Evolutionary conservation across 176 grass and related monocot genomes (phyloP), one percentile per base, ranked within the genome.

Genomic region (Triticum dicoccoides): DNA sequence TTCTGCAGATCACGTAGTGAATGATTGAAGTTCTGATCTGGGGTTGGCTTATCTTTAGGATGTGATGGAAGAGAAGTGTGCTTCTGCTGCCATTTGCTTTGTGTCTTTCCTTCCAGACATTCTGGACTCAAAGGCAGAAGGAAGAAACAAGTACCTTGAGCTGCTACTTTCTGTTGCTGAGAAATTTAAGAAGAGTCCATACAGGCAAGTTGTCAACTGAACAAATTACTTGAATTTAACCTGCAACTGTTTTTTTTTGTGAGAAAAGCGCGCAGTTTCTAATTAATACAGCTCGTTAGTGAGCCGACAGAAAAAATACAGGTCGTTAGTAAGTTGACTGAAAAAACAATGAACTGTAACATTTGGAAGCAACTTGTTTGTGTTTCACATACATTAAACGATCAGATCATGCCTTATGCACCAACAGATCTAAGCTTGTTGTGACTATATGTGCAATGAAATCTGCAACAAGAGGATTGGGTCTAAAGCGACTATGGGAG

Each of bases 81-180:
- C 94, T 87, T 91, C 94, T 68, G 90, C 97, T 80, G 97, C 97
- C 54, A 99, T 99, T 89, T 99, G 97, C 80, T 99, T 99, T 91
- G 94, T 97, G 62, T 93, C 97, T 42, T 99, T 99, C 81, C 97
- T 99, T 63, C 97, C 97, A 88, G 94, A 99, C 80, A 97, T 99
- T 78, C 85, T 99, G 84, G 97, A 99, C 85, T 99, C 97, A 18
- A 99, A 94, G 85, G 97, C 97, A 15, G 94, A 97, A 44, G 97
- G 97, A 89, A 97, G 97, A 87, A 94, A 93, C 73, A 97, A 94
- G 39, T 97, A 99, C 65, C 92, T 99, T 80, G 94, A 93, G 42
- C 61, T 94, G 30, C 84, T 97, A 66, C 89, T 97, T 54, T 97
- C 92, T 80, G 85, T 93, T 81, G 94, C 94, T 24, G 97, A 97